phyloP scores from a whole-genome alignment of 2,329 filamentous ascomycete genomes.

The Fusarium piperis region DNA sequence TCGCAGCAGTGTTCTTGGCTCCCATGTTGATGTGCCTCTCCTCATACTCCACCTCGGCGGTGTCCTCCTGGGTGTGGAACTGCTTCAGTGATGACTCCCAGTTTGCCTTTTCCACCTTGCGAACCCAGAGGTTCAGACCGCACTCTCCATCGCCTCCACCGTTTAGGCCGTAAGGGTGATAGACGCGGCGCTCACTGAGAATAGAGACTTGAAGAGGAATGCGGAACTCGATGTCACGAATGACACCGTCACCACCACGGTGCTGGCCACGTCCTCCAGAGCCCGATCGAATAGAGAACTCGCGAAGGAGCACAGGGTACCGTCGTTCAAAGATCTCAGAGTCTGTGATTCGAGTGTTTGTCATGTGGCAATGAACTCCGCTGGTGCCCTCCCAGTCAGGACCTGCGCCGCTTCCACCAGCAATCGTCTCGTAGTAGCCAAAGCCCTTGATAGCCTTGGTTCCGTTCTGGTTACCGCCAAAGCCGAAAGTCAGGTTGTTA shows the following conservation, averaged over 20 bases:
- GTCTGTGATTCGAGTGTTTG: constrained; percentile 79
- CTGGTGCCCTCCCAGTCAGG: constrained; percentile 58
- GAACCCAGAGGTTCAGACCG: constrained; percentile 88
- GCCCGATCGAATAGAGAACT: constrained; percentile 72
- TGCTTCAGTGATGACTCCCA: constrained; percentile 57
- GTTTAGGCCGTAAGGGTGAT: constrained; percentile 75
- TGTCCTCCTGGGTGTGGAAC: constrained; percentile 48
- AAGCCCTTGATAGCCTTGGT: constrained; percentile 52
- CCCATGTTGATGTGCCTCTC: constrained; percentile 76
- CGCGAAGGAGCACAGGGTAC: constrained; percentile 77
- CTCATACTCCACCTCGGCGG: constrained; percentile 58
- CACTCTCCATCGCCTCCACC: constrained; percentile 83
- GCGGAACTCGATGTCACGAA: constrained; percentile 82
- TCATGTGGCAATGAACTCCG: constrained; percentile 66
- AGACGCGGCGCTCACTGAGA: constrained; percentile 79
- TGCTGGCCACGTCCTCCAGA: constrained; percentile 74
- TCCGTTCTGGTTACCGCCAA: constrained; percentile 60
- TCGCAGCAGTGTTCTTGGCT: constrained; percentile 81
- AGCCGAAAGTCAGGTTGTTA: constrained; percentile 87
- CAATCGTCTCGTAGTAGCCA: constrained; percentile 70
- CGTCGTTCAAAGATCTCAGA: constrained; percentile 56
- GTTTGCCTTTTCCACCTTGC: constrained; percentile 70
- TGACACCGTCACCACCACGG: constrained; percentile 76
- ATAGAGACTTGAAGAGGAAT: constrained; percentile 82
- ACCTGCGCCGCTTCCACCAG: constrained; percentile 74